Base-by-base conservation (phyloP, 257 asterid species). In the Thymus quinquecostatus region DNA sequence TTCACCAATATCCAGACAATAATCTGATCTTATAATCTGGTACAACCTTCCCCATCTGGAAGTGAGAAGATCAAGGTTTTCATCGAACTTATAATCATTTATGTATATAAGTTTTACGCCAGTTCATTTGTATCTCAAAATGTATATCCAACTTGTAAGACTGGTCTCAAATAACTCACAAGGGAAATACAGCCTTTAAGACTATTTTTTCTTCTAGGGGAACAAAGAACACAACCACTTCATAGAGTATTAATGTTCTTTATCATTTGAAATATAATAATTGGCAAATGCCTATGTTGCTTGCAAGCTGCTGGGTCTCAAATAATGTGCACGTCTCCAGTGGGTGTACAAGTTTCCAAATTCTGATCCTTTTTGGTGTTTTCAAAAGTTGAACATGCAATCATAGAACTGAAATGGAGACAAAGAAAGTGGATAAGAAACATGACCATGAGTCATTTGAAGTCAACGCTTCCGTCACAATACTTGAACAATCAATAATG, bases 341-440 rank as follows among this genome's bases (percentile, higher is more conserved):
- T 53, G 54, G 11, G 62, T 1, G 8, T 38, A 44, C 10, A 38
- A 14, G 40, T 32, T 67, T 27, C n/a, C 72, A 54, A 38, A 68
- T 53, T 53, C 45, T 54, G 41, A 2, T 36, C 21, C 38, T 47
- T 11, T 27, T 45, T 50, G 21, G 51, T 14, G 14, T 44, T 69
- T 44, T 13, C 58, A 41, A 59, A 70, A 70, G 60, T 47, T 59
- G 50, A 59, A 70, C 60, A 70, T 58, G 58, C 59, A 64, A 64
- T 41, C 49, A 70, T 45, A 58, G n/a, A 32, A 59, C 38, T 27
- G 51, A 55, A 59, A 58, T 59, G 65, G 68, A 32, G 5, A 70
- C 50, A 21, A 59, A 58, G 68, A 33, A 9, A 70, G 38, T 45
- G 59, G 48, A 69, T 57, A 57, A 33, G 36, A 44, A 44, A 45